Conservation (phyloP, 257 asterid species). For the Lycium barbarum region DNA sequence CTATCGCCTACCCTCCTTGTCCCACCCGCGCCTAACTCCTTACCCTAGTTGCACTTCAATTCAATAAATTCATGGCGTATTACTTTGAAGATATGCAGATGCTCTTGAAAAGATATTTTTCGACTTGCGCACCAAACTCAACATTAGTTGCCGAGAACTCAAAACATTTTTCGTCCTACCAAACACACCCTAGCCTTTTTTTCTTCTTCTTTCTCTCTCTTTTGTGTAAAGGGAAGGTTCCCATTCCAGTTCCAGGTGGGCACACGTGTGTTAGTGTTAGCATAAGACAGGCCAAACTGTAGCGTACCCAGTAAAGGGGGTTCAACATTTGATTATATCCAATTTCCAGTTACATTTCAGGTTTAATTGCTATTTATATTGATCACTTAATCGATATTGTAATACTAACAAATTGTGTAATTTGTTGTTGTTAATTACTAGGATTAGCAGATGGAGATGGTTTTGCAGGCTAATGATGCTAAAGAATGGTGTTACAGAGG, state of each 20-base stretch:
- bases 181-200: too few species aligned
- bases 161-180: too few species aligned
- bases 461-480: slow-evolving; percentile 72
- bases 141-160: too few species aligned
- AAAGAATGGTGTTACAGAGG: slow-evolving; percentile 91
- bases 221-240: neutral
- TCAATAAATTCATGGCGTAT: too few species aligned
- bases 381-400: neutral
- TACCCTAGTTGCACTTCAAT: too few species aligned
- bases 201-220: too few species aligned
- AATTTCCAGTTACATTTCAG: neutral
- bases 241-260: neutral
- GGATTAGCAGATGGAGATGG: slow-evolving; percentile 63
- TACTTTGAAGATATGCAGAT: too few species aligned
- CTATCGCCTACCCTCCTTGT: too few species aligned
- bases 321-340: neutral
- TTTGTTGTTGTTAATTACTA: neutral
- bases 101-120: too few species aligned
- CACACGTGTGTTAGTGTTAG: neutral
- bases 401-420: neutral
- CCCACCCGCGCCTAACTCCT: too few species aligned
- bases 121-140: too few species aligned
- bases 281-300: neutral
- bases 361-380: neutral
- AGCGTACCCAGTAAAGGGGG: neutral